Evolutionary conservation across 352 stramenopile genomes (phyloP), one percentile per base, ranked within the genome.

Genomic region (Pythium utonaiense): DNA sequence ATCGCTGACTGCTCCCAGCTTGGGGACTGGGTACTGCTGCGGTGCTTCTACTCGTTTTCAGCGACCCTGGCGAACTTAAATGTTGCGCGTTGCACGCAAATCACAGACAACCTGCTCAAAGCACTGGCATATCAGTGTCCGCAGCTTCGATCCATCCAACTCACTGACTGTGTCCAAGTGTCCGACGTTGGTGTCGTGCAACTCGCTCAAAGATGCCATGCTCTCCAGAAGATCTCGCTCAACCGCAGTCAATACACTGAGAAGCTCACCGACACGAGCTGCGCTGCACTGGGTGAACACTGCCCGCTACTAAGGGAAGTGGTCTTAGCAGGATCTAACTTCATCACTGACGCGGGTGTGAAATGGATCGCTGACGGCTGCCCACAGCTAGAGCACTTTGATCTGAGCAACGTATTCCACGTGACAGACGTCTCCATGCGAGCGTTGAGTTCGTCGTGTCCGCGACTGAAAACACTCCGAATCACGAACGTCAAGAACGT

Each of bases 271-370:
- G 92, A 98, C 66, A 89, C 96, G 0, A 73, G 84, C 16, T 86
- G 96, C 28, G 70, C 95, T 10, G 85, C 91, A 10, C 63, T 97
- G 1, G 80, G 81, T 0, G 76, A 87, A 42, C 78, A 83, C 27
- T 91, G 84, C 67, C 71, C 67, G 0, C 36, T 52, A 8, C 51
- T 95, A 1, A 54, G 62, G 3, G 57, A 80, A 10, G 66, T 98
- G 1, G 86, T 83, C 25, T 58, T 98, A 1, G 75, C 75, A 2
- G 91, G 94, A 0, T 97, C 86, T 60, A 83, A 87, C 12, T 86
- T 89, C 57, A 64, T 98, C 14, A 95, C 91, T 0, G 93, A 98
- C 55, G 91, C 86, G 5, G 92, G 92, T 0, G 64, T 98, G 22
- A 82, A 86, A 19, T 98, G 91, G 91, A 68, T 98, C 24, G 78